Evolutionary conservation across 129 eudicot species (phyloP), one percentile per base, ranked within the genome.

Genomic region (Centrapalus pauciflorus): DNA sequence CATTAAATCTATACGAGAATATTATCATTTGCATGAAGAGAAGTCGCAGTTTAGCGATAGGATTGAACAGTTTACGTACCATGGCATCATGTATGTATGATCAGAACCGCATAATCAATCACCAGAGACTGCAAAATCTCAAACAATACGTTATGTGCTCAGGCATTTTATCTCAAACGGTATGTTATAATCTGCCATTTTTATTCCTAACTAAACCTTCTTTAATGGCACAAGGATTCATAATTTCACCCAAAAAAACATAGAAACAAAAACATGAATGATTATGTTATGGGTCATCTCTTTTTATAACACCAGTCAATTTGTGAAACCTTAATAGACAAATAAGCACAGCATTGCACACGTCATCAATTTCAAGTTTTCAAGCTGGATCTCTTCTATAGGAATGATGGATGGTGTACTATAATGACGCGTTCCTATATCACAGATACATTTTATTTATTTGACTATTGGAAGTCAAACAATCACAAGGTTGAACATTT

Each of bases 401-500:
- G 3, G 16, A 28, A 27, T n/a, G 63, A 51, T 5, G 58, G 60
- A 54, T 0, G 60, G 32, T 5, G n/a, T n/a, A n/a, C n/a, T n/a
- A n/a, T n/a, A n/a, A n/a, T n/a, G 24, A 21, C 16, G 27, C 52
- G 25, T 64, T 64, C 13, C 25, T 2, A 43, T 25, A 12, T 14
- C 12, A 20, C 38, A 28, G 3, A 14, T 8, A 45, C 2, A 64
- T 14, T 43, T 43, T 64, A 25, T 41, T 56, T 64, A 27, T 48
- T 45, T 48, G 19, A 66, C 60, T 30, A 17, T 4, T 48, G 56
- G 26, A 66, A 30, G 56, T 26, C 70, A 28, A 49, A 5, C 13
- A 48, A 17, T 26, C 55, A 56, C 25, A 72, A n/a, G 27, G 61
- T 46, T 60, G 40, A n/a, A n/a, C 38, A 59, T 1, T 45, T 60